Base-by-base conservation (phyloP, 768 basidiomycete genomes). In the Candolleomyces aberdarensis region DNA sequence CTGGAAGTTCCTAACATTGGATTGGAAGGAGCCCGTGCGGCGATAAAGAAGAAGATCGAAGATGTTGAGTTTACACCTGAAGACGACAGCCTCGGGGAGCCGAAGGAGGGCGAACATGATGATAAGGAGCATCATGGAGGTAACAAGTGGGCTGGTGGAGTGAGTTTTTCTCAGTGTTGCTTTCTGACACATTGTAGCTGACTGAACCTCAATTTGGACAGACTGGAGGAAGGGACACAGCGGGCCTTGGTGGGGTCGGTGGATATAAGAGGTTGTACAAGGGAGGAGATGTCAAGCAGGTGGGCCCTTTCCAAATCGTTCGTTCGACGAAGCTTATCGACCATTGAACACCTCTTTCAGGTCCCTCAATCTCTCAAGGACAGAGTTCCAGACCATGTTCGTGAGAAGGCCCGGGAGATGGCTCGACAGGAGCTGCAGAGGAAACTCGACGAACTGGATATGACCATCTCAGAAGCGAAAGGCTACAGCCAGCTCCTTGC, bases 171-270 rank as follows among this genome's bases (percentile, higher is more conserved):
- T 51, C 43, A 14, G 19, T 36, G 22, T 11, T 15, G 31, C 9
- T 62, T 31, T 29, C 41, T 3, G 3, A 22, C 36, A 36, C 36
- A 6, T 11, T 6, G 36, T 5, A 36, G 36, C 36, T 36, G 44
- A 15, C 17, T 19, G 46, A 11, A 53, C 31, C 48, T 61, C 17
- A 51, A 56, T 22, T 57, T 15, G 31, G 17, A 19, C 60, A 88
- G 86, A 84, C 83, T 31, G 86, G 87, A 32, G 87, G 87, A 10
- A 75, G 85, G 22, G 84, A 85, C 65, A 87, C 86, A 4, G 87
- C 86, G 8, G 87, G 87, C 1, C 71, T 87, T 62, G 87, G 87
- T 2, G 87, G 87, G 4, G 75, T 78, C n/a, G 87, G 86, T 11
- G 86, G 86, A 0, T 87, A 86, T 68, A 88, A 85, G 71, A 81